Base-by-base conservation (phyloP, 352 stramenopile species). In the Phytophthora pisi region DNA sequence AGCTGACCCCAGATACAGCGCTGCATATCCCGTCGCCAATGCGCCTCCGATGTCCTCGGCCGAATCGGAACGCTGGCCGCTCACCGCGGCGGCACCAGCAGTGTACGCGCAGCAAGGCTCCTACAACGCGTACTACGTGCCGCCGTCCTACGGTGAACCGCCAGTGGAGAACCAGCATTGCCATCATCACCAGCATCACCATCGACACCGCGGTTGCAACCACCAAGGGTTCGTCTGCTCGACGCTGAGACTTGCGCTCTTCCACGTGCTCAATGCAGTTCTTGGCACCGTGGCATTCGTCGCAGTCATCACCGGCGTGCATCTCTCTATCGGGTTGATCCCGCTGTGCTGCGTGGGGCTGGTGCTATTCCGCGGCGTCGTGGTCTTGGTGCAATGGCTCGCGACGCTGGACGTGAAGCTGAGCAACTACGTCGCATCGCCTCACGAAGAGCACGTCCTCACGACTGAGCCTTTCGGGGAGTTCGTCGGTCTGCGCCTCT, bases 331-430 rank as follows among this genome's bases (percentile, higher is more conserved):
- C 38, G 79, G 72, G 0, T 46, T 92, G 20, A 62, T 92, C 4
- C 83, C 85, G 24, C 42, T 91, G 30, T 91, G 81, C 51, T 93
- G 85, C 50, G 62, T 92, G 51, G 85, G 85, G 9, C 53, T 93
- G 24, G 40, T 89, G n/a, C 42, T 91, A 5, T 85, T 92, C 60
- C 79, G 80, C 16, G 51, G 78, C 2, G 61, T 93, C 23, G 59
- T 91, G 3, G 64, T 64, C 1, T 34, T 84, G 53, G 79, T 89
- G 20, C 62, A 70, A 15, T 79, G 70, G 51, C 66, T 90, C 10
- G 81, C 85, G 15, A 69, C 77, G 47, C 36, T 86, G 5, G 85
- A 93, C 46, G 81, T 88, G n/a, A 72, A 80, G 61, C 65, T 93
- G 23, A 80, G 80, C 75, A 91, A 90, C 70, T 90, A 74, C 65